Evolutionary conservation across 352 stramenopile genomes (phyloP).

Genomic region (Phytophthora vignae): DNA sequence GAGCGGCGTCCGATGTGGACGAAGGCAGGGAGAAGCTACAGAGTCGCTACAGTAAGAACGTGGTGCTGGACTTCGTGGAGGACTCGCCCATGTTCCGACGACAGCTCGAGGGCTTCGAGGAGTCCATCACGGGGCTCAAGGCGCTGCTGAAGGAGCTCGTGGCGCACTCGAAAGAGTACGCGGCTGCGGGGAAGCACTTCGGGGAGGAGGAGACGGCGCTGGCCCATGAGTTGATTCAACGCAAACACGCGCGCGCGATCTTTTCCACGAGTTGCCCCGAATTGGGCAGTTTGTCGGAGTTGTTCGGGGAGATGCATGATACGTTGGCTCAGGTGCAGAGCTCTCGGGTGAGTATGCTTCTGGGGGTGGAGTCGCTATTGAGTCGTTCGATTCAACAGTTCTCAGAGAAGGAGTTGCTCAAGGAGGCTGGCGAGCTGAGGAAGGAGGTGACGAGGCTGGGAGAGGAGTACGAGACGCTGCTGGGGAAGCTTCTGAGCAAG

Average conservation of each 20-base stretch:
- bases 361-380: slow-evolving; percentile 83
- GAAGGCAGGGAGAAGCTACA: slow-evolving; percentile 19
- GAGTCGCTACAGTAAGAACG: slow-evolving; percentile 69
- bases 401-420: slow-evolving; percentile 73
- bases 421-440: slow-evolving; percentile 71
- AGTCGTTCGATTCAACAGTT: slow-evolving; percentile 73
- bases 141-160: slow-evolving; percentile 78
- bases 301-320: slow-evolving; percentile 88
- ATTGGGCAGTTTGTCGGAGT: slow-evolving; percentile 73
- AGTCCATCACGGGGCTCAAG: slow-evolving; percentile 71
- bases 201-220: slow-evolving; percentile 77
- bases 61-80: slow-evolving; percentile 87
- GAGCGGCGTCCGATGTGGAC: slow-evolving; percentile 17
- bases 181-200: slow-evolving; percentile 64
- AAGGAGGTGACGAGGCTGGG: slow-evolving; percentile 72
- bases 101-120: slow-evolving; percentile 83
- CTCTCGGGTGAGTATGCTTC: slow-evolving; percentile 84
- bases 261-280: slow-evolving; percentile 85
- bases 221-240: slow-evolving; percentile 74
- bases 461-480: slow-evolving; percentile 84
- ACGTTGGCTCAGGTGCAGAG: slow-evolving; percentile 84
- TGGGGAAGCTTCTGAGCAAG: slow-evolving; percentile 86
- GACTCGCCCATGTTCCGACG: slow-evolving; percentile 90
- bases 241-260: slow-evolving; percentile 84
- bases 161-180: slow-evolving; percentile 80